phyloP scores from a whole-genome alignment of 1,284 basidiomycete genomes.

The Mycosarcoma maydis region DNA sequence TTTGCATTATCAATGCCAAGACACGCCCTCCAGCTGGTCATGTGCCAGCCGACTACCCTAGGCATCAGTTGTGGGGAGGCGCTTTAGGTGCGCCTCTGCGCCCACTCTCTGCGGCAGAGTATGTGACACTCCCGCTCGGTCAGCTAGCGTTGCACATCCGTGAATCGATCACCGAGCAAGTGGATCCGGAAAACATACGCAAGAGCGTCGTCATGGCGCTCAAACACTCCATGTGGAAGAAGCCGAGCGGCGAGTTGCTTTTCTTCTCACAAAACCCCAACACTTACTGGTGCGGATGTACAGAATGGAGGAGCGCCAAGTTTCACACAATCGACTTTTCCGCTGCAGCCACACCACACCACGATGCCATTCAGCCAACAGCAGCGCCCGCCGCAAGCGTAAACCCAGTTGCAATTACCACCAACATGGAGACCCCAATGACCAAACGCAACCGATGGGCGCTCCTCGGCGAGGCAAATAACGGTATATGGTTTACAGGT shows the following conservation, averaged over 20 bases:
- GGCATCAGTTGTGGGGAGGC: conserved; percentile 25
- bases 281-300: conserved; percentile 18
- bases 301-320: conserved; percentile 20
- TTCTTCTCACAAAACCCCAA: conserved; percentile 8
- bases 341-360: too few relatives aligned
- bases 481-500: conserved; percentile 22
- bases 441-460: conserved; percentile 24
- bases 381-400: too few relatives aligned
- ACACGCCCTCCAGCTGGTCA: conserved; percentile 12
- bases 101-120: conserved; percentile 4
- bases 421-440: conserved; percentile 21
- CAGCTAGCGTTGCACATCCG: conserved; percentile 21
- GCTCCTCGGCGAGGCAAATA: conserved; percentile 14
- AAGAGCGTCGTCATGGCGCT: conserved; percentile 5
- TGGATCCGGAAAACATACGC: conserved; percentile 14
- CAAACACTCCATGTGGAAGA: conserved; percentile 6
- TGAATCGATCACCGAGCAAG: conserved; percentile 7
- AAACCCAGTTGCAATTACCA: conserved; percentile 15
- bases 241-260: conserved; percentile 11
- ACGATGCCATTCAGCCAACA: too few relatives aligned
- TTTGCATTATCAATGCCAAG: conserved; percentile 27
- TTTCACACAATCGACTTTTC: conserved; percentile 17
- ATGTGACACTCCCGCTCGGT: conserved; percentile 10
- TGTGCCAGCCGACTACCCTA: conserved; percentile 8
- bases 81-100: conserved; percentile 13